Conservation (phyloP, 1,284 basidiomycete species). For the Cryptococcus deneoformans region DNA sequence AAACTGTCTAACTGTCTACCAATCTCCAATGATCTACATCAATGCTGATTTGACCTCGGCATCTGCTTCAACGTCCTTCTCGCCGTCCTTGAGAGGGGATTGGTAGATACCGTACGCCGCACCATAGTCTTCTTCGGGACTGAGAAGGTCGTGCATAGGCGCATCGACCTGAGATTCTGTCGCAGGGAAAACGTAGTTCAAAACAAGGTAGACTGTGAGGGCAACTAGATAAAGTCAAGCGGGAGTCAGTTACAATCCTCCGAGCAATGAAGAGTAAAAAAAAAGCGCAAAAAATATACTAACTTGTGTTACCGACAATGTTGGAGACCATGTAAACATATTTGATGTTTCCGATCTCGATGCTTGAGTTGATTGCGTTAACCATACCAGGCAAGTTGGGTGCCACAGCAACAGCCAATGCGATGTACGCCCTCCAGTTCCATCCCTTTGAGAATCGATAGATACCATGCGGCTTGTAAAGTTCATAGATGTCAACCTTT, state of each 20-base stretch:
- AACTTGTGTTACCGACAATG: conserved; percentile 22
- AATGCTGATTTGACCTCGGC: neutral
- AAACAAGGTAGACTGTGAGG: conserved; percentile 60
- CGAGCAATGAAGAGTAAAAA: neutral
- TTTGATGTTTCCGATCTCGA: conserved; percentile 60
- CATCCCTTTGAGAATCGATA: conserved; percentile 53
- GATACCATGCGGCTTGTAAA: conserved; percentile 35
- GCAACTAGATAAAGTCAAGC: conserved; percentile 58
- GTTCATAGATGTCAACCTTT: conserved; percentile 36
- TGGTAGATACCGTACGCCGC: neutral
- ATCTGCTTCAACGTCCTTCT: neutral
- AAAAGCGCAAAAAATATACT: conserved; percentile 3
- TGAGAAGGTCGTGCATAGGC: conserved; percentile 52
- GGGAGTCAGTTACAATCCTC: neutral
- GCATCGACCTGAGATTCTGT: conserved; percentile 59
- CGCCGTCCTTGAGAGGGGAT: neutral
- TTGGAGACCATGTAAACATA: conserved; percentile 50
- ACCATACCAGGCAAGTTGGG: conserved; percentile 67
- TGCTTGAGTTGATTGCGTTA: conserved; percentile 47
- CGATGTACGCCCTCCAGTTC: conserved; percentile 61
- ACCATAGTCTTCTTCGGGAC: conserved; percentile 1
- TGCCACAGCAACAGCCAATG: conserved; percentile 62
- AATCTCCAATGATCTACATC: too few relatives aligned
- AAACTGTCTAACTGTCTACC: too few relatives aligned
- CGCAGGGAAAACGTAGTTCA: conserved; percentile 62